Base-by-base conservation (phyloP, 75 land plant genomes). In the Cupressus sempervirens region DNA sequence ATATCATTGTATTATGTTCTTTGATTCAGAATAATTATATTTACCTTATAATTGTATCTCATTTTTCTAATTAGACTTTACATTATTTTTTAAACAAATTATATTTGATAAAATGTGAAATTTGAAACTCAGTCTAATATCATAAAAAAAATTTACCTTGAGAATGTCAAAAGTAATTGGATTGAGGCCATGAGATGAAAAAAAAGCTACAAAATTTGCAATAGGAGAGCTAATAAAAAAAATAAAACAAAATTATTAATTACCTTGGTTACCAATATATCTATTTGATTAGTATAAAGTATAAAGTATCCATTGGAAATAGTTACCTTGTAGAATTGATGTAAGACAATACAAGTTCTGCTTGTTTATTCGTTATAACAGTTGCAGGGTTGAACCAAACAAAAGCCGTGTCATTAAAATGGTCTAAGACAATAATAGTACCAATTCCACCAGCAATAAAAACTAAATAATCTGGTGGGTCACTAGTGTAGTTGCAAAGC, bases 151-250 rank as follows among this genome's bases (percentile, higher is more conserved):
- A n/a, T n/a, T n/a, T 56, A 80, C 88, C 92, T 89, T 91, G 72
- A 91, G 84, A 53, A 91, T 85, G 40, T 88, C 90, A 3, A 86
- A 84, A 13, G 88, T 87, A 34, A 88, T 67, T 8, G 87, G 56
- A 68, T 85, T 91, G 46, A 88, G 88, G 11, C 92, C 92, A 1
- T 87, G 58, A 56, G 90, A 87, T 16, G 92, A 91, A 65, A 91
- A 91, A 54, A 75, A 46, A 18, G 90, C 88, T 18, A 89, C 88
- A 32, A 82, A 75, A 23, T 23, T 70, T 12, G 74, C 74, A 30
- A 30, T 23, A 8, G 74, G 34, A 29, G 74, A 30, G 74, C 74
- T 70, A 18, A 20, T 29, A 12, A 14, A 30, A 30, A 30, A 3
- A 70, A 70, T 4, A 3, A 11, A 29, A 30, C 8, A 10, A 70